Conservation (phyloP, 257 asterid species). For the Lycium barbarum region DNA sequence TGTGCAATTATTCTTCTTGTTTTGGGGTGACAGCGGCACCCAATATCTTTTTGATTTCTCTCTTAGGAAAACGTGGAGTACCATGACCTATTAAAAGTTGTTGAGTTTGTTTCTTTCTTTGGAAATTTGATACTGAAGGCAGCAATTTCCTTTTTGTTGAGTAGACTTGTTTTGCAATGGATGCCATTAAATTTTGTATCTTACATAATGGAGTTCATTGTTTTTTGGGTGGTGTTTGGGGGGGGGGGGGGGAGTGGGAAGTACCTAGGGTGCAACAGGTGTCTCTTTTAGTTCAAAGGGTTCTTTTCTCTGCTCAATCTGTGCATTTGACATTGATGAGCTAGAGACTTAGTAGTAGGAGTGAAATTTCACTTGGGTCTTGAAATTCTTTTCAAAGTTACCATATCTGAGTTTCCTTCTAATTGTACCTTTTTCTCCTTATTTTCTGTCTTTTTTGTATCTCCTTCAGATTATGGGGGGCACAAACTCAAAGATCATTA, state of each 20-base stretch:
- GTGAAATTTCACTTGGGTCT: neutral
- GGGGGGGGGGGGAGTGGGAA: neutral
- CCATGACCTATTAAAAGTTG: neutral
- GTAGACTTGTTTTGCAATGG: neutral
- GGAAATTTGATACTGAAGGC: neutral
- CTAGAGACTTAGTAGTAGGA: neutral
- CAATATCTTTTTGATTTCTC: slow-evolving; percentile 18
- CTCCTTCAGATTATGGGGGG: slow-evolving; percentile 87
- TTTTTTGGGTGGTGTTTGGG: slow-evolving; percentile 13
- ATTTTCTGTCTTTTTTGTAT: neutral
- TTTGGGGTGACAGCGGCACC: slow-evolving; percentile 9
- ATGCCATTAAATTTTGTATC: neutral
- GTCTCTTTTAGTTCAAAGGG: neutral
- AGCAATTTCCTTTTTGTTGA: slow-evolving; percentile 11
- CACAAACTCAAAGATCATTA: slow-evolving; percentile 94
- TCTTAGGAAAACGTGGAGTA: neutral
- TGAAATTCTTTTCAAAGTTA: neutral
- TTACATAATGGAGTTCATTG: neutral
- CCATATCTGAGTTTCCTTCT: neutral
- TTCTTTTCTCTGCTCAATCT: neutral
- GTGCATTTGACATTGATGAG: neutral
- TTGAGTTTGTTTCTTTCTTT: neutral
- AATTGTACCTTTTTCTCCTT: neutral
- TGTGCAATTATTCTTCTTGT: slow-evolving; percentile 3
- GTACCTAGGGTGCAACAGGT: neutral